Conservation (phyloP, 2,329 filamentous ascomycete species). For the Pseudogymnoascus sp. region DNA sequence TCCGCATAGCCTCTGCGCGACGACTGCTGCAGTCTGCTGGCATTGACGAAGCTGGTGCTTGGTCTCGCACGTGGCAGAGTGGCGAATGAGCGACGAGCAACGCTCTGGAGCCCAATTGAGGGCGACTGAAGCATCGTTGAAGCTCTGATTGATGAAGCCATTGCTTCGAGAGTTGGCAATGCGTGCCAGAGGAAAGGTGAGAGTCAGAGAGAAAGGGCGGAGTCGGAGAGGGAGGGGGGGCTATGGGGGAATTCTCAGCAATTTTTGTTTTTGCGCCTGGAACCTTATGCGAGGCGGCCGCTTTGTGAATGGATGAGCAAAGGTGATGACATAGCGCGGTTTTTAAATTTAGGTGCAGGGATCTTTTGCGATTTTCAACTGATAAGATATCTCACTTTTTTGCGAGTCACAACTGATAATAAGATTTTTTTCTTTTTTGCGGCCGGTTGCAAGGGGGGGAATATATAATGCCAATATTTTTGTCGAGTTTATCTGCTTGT, state of each 20-base stretch:
- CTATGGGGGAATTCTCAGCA: constrained; percentile 7
- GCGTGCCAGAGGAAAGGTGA: constrained; percentile 11
- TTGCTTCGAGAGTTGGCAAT: constrained; percentile 19
- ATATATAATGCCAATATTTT: not conserved
- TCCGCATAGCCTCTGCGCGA: constrained; percentile 39
- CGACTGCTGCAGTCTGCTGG: constrained; percentile 28
- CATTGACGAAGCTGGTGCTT: constrained; percentile 19
- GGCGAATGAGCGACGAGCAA: constrained; percentile 24
- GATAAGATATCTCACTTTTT: constrained; percentile 8
- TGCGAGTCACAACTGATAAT: not conserved
- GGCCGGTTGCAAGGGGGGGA: not conserved
- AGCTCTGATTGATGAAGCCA: constrained; percentile 28
- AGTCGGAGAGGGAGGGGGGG: not conserved
- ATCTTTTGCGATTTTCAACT: not conserved
- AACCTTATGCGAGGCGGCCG: constrained; percentile 8
- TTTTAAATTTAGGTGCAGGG: constrained; percentile 7
- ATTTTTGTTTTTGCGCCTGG: constrained; percentile 9
- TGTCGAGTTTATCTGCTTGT: not conserved
- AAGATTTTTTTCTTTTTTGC: not conserved
- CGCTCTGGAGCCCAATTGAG: constrained; percentile 25
- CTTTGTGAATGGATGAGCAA: constrained; percentile 8
- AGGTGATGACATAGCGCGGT: constrained; percentile 6
- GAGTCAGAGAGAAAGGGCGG: not conserved
- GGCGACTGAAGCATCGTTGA: constrained; percentile 25
- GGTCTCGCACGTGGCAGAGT: constrained; percentile 24